Percentiles rank a stretch among this genome's conserved stretches.
phyloP scores from a whole-genome alignment of 2,329 filamentous ascomycete species.

The Diplodia intermedia region DNA sequence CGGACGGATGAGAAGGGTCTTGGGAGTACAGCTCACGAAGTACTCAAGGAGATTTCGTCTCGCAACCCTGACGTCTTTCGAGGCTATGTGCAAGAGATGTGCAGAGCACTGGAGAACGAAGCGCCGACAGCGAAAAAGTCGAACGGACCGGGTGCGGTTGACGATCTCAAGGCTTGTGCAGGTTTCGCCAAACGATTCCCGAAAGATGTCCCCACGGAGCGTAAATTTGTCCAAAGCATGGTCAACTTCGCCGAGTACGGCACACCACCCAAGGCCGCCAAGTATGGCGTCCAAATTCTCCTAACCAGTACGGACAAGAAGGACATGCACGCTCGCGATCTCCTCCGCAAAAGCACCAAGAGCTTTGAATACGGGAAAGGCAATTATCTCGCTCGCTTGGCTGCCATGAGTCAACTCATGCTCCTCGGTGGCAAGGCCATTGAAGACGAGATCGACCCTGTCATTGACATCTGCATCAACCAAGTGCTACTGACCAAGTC shows the following conservation, averaged over 20 bases:
- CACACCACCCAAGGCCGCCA: conserved; percentile 80
- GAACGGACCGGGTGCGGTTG: conserved; percentile 78
- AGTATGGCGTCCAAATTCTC: conserved; percentile 91
- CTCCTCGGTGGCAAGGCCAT: conserved; percentile 75
- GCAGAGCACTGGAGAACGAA: conserved; percentile 81
- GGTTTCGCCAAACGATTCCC: conserved; percentile 89
- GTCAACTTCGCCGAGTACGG: conserved; percentile 84
- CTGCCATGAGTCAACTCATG: conserved; percentile 75
- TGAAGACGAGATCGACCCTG: conserved; percentile 72
- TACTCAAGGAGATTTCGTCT: conserved; percentile 90
- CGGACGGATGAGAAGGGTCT: conserved; percentile 82
- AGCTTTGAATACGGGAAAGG: conserved; percentile 75
- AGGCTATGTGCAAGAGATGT: conserved; percentile 88
- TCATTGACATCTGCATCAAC: conserved; percentile 78
- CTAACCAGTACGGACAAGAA: conserved; percentile 78
- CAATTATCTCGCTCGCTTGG: conserved; percentile 76
- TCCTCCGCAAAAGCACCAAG: conserved; percentile 77
- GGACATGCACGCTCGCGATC: conserved; percentile 83
- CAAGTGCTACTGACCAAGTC: conserved; percentile 71
- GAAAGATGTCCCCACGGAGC: conserved; percentile 79
- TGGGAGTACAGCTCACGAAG: conserved; percentile 80
- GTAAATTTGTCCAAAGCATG: conserved; percentile 81
- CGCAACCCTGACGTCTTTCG: conserved; percentile 90
- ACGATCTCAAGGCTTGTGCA: conserved; percentile 92
- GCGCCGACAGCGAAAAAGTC: conserved; percentile 72